These are phyloP conservation scores for Kuraishia cidri DNA, from an alignment of 805 yeast species.

Conservation along the genomic window DNA sequence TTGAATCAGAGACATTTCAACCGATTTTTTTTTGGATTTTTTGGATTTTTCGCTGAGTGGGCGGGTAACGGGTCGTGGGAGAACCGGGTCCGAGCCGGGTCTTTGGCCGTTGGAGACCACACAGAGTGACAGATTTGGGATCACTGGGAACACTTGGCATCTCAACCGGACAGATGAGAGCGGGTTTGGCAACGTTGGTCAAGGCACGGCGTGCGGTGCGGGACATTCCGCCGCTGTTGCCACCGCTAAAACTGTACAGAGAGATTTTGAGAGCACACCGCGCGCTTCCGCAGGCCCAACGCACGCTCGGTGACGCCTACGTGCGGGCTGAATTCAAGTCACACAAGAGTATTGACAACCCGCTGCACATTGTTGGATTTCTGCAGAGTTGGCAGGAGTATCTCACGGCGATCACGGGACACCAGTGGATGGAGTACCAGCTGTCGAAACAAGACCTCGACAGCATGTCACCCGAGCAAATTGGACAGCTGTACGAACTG, in stretches of 20 bases:
- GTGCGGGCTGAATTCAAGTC: slow-evolving; percentile 85
- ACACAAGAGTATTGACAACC: slow-evolving; percentile 76
- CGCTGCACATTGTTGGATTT: slow-evolving; percentile 90
- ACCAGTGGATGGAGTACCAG: slow-evolving; percentile 54
- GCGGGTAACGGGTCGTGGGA: no score
- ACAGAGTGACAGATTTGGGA: no score
- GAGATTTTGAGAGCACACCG: slow-evolving; percentile 79
- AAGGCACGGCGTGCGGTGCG: slow-evolving; percentile 14
- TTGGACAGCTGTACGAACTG: slow-evolving; percentile 70
- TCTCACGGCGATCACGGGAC: slow-evolving; percentile 47
- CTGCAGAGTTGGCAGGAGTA: slow-evolving; percentile 93
- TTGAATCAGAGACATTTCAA: no score
- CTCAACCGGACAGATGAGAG: no score
- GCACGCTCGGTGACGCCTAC: slow-evolving; percentile 82
- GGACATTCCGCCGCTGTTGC: slow-evolving; percentile 45
- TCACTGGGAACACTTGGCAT: no score
- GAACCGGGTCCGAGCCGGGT: no score
- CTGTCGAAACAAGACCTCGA: slow-evolving; percentile 60
- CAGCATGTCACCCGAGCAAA: slow-evolving; percentile 86
- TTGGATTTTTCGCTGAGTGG: no score
- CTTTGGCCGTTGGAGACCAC: no score
- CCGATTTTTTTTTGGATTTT: no score
- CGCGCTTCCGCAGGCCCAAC: slow-evolving; percentile 54
- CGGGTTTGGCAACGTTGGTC: slow-evolving; percentile 22
- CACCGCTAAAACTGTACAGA: slow-evolving; percentile 75